Percentiles rank a stretch among this genome's conserved stretches.
Evolutionary conservation across 805 yeast species (phyloP).

Genomic region (Wickerhamomyces canadensis): DNA sequence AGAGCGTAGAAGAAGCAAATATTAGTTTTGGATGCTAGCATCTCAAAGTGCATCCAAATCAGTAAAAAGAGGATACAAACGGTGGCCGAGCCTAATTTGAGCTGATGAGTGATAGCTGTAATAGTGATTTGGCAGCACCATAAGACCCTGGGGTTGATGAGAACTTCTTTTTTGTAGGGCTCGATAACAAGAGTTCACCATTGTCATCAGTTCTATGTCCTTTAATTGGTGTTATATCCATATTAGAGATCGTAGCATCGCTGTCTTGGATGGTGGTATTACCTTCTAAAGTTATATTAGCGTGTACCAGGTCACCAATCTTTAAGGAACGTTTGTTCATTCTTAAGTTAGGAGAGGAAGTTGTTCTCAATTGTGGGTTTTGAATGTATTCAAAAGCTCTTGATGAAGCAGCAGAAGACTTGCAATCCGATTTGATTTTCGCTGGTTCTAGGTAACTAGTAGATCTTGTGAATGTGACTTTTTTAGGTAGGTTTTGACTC

Average conservation of each 20-base stretch:
- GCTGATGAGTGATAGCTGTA: conserved; percentile 33
- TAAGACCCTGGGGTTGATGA: conserved; percentile 41
- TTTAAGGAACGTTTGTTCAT: conserved; percentile 8
- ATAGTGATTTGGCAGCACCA: conserved; percentile 41
- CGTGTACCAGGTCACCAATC: conserved; percentile 13
- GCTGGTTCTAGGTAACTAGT: conserved; percentile 6
- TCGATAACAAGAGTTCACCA: conserved; percentile 25
- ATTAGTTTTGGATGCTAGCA: too few relatives aligned
- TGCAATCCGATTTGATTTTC: not conserved
- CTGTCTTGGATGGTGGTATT: conserved; percentile 7
- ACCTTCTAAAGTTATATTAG: conserved; percentile 4
- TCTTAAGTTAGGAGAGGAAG: conserved; percentile 1
- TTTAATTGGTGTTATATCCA: conserved; percentile 19
- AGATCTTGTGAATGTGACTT: conserved; percentile 15
- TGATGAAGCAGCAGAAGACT: conserved; percentile 6
- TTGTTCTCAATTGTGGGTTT: conserved; percentile 1
- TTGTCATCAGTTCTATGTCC: conserved; percentile 17
- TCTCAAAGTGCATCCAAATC: too few relatives aligned
- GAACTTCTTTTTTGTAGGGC: conserved; percentile 31
- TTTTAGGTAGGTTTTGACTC: conserved; percentile 11
- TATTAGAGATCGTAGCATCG: conserved; percentile 8
- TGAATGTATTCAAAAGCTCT: conserved; percentile 7
- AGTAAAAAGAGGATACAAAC: too few relatives aligned
- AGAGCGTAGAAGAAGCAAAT: too few relatives aligned
- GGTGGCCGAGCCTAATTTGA: too few relatives aligned